Conservation (phyloP, 345 rosid species). For the Populus alba region DNA sequence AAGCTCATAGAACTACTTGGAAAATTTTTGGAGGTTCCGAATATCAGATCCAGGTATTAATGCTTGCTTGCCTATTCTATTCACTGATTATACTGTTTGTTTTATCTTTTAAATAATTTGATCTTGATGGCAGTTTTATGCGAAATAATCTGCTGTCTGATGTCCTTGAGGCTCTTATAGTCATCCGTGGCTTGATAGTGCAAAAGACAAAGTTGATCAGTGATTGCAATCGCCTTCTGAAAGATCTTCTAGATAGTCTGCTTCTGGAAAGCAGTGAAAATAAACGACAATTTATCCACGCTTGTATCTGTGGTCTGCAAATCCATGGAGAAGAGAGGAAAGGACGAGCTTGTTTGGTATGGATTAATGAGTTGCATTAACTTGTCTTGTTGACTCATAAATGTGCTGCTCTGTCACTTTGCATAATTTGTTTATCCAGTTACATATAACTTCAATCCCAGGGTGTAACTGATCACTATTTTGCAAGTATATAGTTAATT, state of each 20-base stretch:
- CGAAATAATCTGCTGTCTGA: constrained; percentile 78
- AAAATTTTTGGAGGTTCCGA: constrained; percentile 86
- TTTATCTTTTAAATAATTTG: constrained; percentile 18
- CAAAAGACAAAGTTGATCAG: constrained; percentile 97
- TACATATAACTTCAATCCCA: not conserved
- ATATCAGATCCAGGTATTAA: constrained; percentile 79
- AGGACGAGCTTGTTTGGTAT: constrained; percentile 84
- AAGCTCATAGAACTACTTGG: constrained; percentile 94
- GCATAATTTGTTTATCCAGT: too few species aligned
- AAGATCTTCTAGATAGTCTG: constrained; percentile 91
- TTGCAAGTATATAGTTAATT: not conserved
- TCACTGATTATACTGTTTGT: constrained; percentile 1
- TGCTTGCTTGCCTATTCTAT: not conserved
- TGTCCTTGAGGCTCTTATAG: constrained; percentile 92
- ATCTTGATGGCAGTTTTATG: constrained; percentile 69
- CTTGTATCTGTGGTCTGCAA: constrained; percentile 88
- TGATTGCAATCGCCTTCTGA: constrained; percentile 88
- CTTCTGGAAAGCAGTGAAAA: constrained; percentile 96
- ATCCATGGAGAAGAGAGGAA: constrained; percentile 83
- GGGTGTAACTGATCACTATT: not conserved
- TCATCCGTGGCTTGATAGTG: constrained; percentile 88
- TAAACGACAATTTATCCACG: constrained; percentile 83
- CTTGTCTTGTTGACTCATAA: not conserved
- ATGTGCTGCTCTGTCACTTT: not conserved
- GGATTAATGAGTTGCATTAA: not conserved